Evolutionary conservation across 768 basidiomycete species (phyloP), one percentile per base, ranked within the genome.

Genomic region (Peribolospora baueri): DNA sequence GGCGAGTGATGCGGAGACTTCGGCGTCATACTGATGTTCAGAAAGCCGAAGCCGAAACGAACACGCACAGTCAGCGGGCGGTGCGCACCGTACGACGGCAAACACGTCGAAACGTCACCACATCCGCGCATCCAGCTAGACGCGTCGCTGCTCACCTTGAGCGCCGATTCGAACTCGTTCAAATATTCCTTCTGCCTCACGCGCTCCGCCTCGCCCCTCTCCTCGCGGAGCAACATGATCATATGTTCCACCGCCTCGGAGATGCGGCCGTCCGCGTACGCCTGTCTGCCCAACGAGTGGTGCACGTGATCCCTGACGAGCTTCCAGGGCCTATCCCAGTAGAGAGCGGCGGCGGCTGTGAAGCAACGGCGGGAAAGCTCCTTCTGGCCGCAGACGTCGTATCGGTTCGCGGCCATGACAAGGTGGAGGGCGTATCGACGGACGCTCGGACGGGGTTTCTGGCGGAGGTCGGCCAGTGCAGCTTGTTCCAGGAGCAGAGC

Each of bases 221-320:
- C 54, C 41, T 56, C 60, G 3, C 72, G 72, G 25, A 97, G 70
- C 11, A 91, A 70, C 1, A 75, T 73, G 14, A 91, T 65, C 65
- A 95, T 95, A 56, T 82, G 74, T 47, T 72, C 70, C 38, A 90
- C 79, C 6, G 91, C 87, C 5, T 74, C 76, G 49, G 73, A 72
- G 38, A 81, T 74, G 62, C 90, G 78, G 8, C 90, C 88, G n/a
- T 82, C 81, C 1, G 84, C 86, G 65, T 93, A 97, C 45, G 87
- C 70, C 58, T 97, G 68, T 46, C 90, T 74, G 42, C 85, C 91
- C 4, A 72, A 64, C 2, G 66, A 62, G 49, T 70, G 69, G 43
- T 70, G 67, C 5, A 71, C 60, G 53, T 67, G 60, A 41, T 65
- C 61, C 48, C 65, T 64, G n/a, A 66, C 64, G 0, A 64, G 60